Evolutionary conservation across 2,329 filamentous ascomycete genomes (phyloP), one percentile per base, ranked within the genome.

Genomic region (Rutstroemia sydowiana): DNA sequence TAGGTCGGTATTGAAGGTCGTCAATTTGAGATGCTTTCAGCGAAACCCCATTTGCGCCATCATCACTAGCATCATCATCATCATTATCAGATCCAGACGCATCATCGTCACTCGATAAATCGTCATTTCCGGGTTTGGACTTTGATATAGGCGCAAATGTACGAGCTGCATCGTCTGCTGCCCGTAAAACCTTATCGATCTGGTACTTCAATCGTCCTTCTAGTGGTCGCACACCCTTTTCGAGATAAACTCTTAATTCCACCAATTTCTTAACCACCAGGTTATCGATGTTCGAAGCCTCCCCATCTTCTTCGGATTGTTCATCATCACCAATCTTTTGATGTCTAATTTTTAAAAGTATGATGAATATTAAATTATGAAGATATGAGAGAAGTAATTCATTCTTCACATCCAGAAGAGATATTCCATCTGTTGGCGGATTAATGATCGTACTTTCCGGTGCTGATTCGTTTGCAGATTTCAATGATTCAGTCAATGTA

Each of bases 351-450:
- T 95, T 92, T 34, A 95, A 70, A 1, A 95, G 73, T 41, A 95
- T 85, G 37, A 95, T 73, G 61, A 95, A 95, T 41, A 93, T 88
- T 3, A 97, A 81, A 63, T 95, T 95, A 64, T 98, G 92, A 0
- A 98, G 76, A 70, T 98, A 98, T 3, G 92, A 92, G 36, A 98
- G 82, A 16, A 98, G 82, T n/a, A 98, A 78, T 67, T 98, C 93
- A 70, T 95, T 97, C 73, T 98, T 98, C 58, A 88, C 83, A 66
- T 97, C 90, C 63, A 98, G 84, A 1, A 98, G 81, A 0, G 93
- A 96, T 53, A 98, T 93, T 65, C 93, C 92, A 63, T 95, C 83
- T 58, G 84, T 77, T 1, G 87, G 85, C n/a, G 87, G 81, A 45
- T 85, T 73, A 54, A 95, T 78, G 13, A 74, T 68, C n/a, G 75